These are phyloP conservation scores for Gaertneriomyces semiglobifer DNA, from an alignment of 192 early-diverging fungal species.

Conservation along the genomic window DNA sequence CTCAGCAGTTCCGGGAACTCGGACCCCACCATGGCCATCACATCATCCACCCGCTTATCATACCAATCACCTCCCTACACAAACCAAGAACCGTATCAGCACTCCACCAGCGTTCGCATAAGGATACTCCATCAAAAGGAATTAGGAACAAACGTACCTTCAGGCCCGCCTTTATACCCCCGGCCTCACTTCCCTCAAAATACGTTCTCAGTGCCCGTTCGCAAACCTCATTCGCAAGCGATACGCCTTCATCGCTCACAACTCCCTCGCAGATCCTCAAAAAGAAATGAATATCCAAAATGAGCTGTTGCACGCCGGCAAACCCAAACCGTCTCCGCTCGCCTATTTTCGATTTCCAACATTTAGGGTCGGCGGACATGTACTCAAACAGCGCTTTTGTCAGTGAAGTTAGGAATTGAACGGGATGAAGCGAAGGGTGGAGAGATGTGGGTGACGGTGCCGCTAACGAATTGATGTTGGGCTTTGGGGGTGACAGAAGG, in stretches of 20 bases:
- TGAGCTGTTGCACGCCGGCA: conserved; percentile 53
- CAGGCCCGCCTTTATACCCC: conserved; percentile 30
- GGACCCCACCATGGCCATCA: conserved; percentile 18
- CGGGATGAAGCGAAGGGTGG: neutral
- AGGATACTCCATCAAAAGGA: no score
- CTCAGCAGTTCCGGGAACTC: conserved; percentile 23
- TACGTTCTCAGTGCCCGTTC: conserved; percentile 46
- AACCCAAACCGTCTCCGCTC: conserved; percentile 41
- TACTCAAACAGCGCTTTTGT: neutral
- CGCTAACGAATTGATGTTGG: neutral
- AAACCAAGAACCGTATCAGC: neutral
- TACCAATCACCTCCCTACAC: conserved; percentile 49
- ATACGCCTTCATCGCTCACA: conserved; percentile 36
- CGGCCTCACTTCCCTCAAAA: conserved; percentile 40
- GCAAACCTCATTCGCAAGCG: conserved; percentile 47
- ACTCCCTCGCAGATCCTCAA: conserved; percentile 36
- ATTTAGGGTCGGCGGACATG: neutral
- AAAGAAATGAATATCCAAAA: conserved; percentile 57
- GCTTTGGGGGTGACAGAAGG: neutral
- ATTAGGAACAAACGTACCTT: conserved; percentile 33
- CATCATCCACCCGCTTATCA: conserved; percentile 43
- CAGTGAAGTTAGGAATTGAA: conserved; percentile 6
- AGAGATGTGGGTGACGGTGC: neutral
- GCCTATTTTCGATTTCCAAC: neutral
- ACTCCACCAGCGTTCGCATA: no score